phyloP scores from a whole-genome alignment of 768 basidiomycete genomes.

The Boletus rubescentipes region DNA sequence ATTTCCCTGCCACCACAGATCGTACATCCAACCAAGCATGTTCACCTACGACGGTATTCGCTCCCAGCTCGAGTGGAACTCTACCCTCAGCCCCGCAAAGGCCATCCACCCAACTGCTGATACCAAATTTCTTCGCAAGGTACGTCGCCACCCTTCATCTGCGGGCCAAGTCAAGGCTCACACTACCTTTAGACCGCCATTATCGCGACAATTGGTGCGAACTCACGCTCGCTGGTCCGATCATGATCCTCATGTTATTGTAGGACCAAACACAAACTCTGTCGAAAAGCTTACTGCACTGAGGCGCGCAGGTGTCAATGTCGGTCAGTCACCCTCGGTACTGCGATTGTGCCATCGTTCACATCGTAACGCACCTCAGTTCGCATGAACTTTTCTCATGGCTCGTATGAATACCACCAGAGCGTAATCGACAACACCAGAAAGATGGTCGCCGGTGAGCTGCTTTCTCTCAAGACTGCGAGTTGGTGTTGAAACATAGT shows the following conservation, averaged over 20 bases:
- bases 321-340: conserved; percentile 60
- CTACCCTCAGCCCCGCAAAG: conserved; percentile 71
- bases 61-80: conserved; percentile 92
- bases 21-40: conserved; percentile 36
- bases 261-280: conserved; percentile 92
- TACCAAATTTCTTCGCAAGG: conserved; percentile 91
- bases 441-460: conserved; percentile 74
- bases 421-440: conserved; percentile 98
- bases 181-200: conserved; percentile 75
- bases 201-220: conserved; percentile 94
- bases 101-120: conserved; percentile 70
- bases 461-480: not conserved
- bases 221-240: not conserved
- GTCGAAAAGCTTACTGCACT: conserved; percentile 86
- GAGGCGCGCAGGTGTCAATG: conserved; percentile 91
- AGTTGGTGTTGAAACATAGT: conserved; percentile 3
- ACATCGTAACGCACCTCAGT: conserved; percentile 48
- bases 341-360: not conserved
- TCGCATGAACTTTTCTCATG: conserved; percentile 99
- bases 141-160: conserved; percentile 33
- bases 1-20: conserved; percentile 4
- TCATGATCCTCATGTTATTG: conserved; percentile 9
- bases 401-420: conserved; percentile 97
- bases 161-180: not conserved
- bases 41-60: conserved; percentile 59